Evolutionary conservation across 73 alveolate genomes (phyloP).

Genomic region (Blepharisma japonicum): DNA sequence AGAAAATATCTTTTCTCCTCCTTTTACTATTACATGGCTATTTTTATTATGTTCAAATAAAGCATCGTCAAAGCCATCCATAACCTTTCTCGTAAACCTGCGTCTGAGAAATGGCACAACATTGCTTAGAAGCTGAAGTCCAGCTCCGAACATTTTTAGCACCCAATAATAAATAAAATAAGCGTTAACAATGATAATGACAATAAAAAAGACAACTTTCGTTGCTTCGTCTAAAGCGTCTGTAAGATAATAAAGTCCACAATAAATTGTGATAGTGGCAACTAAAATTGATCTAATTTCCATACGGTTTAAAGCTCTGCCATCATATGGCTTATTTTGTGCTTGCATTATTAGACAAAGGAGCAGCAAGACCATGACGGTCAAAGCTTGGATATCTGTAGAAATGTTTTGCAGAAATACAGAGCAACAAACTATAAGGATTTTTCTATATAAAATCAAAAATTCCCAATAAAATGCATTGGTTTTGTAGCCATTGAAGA

Average conservation of each 20-base stretch:
- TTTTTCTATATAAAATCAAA: slow-evolving; percentile 50
- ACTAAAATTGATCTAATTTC: slow-evolving; percentile 17
- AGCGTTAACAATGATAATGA: too few species aligned
- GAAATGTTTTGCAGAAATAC: slow-evolving; percentile 29
- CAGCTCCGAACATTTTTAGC: too few species aligned
- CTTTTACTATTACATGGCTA: too few species aligned
- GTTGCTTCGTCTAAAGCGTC: too few species aligned
- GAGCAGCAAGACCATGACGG: slow-evolving; percentile 15
- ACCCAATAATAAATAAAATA: too few species aligned
- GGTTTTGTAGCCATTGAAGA: slow-evolving; percentile 43
- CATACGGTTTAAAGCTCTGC: not conserved
- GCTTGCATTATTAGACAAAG: slow-evolving; percentile 5
- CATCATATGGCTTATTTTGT: not conserved
- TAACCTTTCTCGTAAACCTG: too few species aligned
- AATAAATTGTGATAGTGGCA: slow-evolving; percentile 20
- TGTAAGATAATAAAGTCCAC: slow-evolving; percentile 31
- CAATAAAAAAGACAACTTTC: too few species aligned
- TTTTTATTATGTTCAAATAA: too few species aligned
- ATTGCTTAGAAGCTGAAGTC: too few species aligned
- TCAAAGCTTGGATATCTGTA: slow-evolving; percentile 1
- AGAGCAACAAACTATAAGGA: slow-evolving; percentile 31
- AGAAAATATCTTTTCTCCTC: too few species aligned
- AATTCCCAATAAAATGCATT: slow-evolving; percentile 46
- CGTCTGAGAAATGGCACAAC: too few species aligned
- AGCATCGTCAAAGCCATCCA: too few species aligned